A percentile compares a stretch with the other conserved stretches of the same genome.
Conservation (phyloP, 768 basidiomycete genomes). For the Gloeopeniophorella convolvens region DNA sequence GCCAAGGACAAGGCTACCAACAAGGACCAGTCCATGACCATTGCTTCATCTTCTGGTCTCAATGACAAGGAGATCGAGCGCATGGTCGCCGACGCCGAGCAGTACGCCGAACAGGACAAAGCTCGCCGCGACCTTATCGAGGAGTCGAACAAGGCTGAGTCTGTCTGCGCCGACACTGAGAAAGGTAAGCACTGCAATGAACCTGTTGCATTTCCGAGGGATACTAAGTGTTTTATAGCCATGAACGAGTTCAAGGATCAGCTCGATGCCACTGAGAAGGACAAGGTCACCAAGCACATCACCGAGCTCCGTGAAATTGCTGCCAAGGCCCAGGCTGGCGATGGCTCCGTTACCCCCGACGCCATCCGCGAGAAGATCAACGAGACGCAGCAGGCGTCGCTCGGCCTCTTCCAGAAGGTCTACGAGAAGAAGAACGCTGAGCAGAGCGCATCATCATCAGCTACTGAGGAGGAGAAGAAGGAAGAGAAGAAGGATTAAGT, state of each 20-base stretch:
- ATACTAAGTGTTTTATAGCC: constrained; percentile 37
- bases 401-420: constrained; percentile 96
- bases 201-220: background rate
- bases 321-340: constrained; percentile 83
- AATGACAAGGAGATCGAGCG: constrained; percentile 95
- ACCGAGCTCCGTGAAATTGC: constrained; percentile 84
- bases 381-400: constrained; percentile 91
- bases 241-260: constrained; percentile 98
- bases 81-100: constrained; percentile 93
- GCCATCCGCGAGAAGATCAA: constrained; percentile 86
- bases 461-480: constrained; percentile 33
- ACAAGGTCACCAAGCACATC: constrained; percentile 86
- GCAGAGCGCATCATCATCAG: constrained; percentile 37
- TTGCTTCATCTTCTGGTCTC: constrained; percentile 94
- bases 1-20: constrained; percentile 91
- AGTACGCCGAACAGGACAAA: constrained; percentile 92
- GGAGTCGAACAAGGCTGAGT: constrained; percentile 95
- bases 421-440: constrained; percentile 90
- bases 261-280: constrained; percentile 85
- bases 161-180: constrained; percentile 90
- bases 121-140: constrained; percentile 83
- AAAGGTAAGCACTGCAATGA: constrained; percentile 53
- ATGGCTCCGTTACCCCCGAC: constrained; percentile 75
- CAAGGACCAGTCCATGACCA: constrained; percentile 95
- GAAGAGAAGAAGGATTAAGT: constrained; percentile 84